These are phyloP conservation scores for Coemansia sp. DNA, from an alignment of 192 early-diverging fungal genomes.

Conservation along the genomic window DNA sequence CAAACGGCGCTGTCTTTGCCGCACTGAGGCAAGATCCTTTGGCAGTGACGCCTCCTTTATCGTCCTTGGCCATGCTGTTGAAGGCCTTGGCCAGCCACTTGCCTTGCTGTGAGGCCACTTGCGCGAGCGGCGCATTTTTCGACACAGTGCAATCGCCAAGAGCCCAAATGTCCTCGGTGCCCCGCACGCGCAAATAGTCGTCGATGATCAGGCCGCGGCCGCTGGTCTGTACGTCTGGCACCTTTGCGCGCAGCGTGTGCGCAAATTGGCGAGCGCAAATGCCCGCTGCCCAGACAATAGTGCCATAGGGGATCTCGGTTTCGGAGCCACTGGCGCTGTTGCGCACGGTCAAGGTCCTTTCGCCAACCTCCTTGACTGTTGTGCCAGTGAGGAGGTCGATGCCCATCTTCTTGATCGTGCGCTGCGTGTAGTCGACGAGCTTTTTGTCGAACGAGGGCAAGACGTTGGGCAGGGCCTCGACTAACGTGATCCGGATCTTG, in stretches of 20 bases:
- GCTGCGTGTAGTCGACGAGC: slow-evolving; percentile 72
- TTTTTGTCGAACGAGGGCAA: slow-evolving; percentile 76
- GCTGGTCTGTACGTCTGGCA: slow-evolving; percentile 47
- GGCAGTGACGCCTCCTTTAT: not conserved
- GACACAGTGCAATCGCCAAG: slow-evolving; percentile 91
- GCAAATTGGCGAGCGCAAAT: slow-evolving; percentile 65
- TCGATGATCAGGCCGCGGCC: slow-evolving; percentile 71
- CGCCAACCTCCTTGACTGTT: slow-evolving; percentile 62
- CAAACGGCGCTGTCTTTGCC: slow-evolving; percentile 57
- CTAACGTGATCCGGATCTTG: slow-evolving; percentile 67
- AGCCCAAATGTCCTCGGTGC: slow-evolving; percentile 71
- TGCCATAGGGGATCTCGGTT: slow-evolving; percentile 64
- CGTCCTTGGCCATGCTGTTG: slow-evolving; percentile 60
- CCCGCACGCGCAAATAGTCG: slow-evolving; percentile 62
- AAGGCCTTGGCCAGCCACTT: slow-evolving; percentile 80
- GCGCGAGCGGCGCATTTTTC: slow-evolving; percentile 76
- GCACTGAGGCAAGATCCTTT: slow-evolving; percentile 28
- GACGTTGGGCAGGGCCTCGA: slow-evolving; percentile 81
- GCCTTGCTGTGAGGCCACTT: slow-evolving; percentile 90
- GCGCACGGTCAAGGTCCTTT: slow-evolving; percentile 58
- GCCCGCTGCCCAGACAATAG: slow-evolving; percentile 79
- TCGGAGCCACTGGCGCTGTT: slow-evolving; percentile 29
- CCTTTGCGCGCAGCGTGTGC: slow-evolving; percentile 55
- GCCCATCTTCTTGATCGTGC: slow-evolving; percentile 72
- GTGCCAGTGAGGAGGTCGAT: slow-evolving; percentile 75